These are phyloP conservation scores for Ziziphus jujuba DNA, from an alignment of 306 rosid genomes.

Conservation along the genomic window DNA sequence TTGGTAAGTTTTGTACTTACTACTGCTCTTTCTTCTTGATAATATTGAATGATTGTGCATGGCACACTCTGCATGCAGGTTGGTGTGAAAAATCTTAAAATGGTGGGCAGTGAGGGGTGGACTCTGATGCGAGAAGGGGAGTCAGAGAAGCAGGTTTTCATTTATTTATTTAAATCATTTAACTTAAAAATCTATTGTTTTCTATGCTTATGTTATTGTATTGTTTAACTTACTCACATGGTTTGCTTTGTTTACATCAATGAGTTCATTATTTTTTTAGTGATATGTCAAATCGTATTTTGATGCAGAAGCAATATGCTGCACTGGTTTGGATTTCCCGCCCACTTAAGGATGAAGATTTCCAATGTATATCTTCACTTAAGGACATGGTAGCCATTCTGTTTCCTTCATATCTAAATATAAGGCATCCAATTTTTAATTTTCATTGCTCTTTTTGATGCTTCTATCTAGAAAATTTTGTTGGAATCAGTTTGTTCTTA, in stretches of 20 bases:
- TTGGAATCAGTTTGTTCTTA: too few relatives aligned
- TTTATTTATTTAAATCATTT: constrained; percentile 8
- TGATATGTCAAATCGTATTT: constrained; percentile 19
- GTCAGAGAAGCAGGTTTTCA: constrained; percentile 86
- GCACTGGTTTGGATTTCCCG: constrained; percentile 93
- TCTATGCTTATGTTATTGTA: background rate
- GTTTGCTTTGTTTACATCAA: background rate
- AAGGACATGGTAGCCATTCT: constrained; percentile 47
- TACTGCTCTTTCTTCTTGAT: constrained; percentile 16
- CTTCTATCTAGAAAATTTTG: too few relatives aligned
- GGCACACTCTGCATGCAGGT: constrained; percentile 47
- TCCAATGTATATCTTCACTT: constrained; percentile 49
- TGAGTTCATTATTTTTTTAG: constrained; percentile 6
- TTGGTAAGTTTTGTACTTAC: constrained; percentile 52
- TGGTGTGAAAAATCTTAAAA: constrained; percentile 75
- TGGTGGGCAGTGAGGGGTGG: constrained; percentile 75
- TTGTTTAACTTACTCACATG: background rate
- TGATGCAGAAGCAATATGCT: constrained; percentile 80
- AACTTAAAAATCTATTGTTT: background rate
- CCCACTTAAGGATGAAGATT: constrained; percentile 63
- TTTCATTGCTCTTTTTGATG: too few relatives aligned
- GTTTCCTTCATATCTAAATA: background rate
- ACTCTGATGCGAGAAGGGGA: constrained; percentile 88
- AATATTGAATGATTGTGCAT: constrained; percentile 10
- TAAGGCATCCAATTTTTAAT: too few relatives aligned